phyloP scores from a whole-genome alignment of 495 filamentous ascomycete genomes.

The Xylaria venustula region DNA sequence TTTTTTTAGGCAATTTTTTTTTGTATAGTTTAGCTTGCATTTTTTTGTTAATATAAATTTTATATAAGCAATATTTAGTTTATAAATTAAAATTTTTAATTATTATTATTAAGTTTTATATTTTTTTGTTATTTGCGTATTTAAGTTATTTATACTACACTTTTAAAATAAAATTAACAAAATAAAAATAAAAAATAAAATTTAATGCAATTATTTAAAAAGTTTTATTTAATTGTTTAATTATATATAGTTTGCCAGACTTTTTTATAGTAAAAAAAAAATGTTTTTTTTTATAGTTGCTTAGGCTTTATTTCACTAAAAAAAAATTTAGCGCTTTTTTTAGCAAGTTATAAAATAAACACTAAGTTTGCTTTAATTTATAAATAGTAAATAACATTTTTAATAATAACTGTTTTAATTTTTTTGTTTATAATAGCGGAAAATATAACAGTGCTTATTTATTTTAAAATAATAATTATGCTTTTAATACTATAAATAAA shows the following conservation, averaged over 20 bases:
- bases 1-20: neutral
- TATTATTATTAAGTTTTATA: constrained; percentile 2
- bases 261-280: neutral
- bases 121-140: constrained; percentile 8
- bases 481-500: neutral
- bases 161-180: neutral
- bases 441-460: neutral
- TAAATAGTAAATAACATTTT: neutral
- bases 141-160: constrained; percentile 5
- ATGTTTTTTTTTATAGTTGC: neutral
- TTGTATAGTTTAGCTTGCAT: neutral
- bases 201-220: neutral
- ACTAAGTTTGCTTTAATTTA: neutral
- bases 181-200: neutral
- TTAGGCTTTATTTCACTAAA: neutral
- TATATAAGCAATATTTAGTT: constrained; percentile 2
- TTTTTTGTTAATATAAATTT: neutral
- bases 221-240: neutral
- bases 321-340: neutral
- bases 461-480: neutral
- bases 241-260: neutral
- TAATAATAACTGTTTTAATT: neutral
- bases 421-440: neutral
- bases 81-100: neutral
- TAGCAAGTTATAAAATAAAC: neutral